A percentile compares a stretch with the other conserved stretches of the same genome.
phyloP scores from a whole-genome alignment of 345 rosid genomes.

The Limnanthes douglasii region DNA sequence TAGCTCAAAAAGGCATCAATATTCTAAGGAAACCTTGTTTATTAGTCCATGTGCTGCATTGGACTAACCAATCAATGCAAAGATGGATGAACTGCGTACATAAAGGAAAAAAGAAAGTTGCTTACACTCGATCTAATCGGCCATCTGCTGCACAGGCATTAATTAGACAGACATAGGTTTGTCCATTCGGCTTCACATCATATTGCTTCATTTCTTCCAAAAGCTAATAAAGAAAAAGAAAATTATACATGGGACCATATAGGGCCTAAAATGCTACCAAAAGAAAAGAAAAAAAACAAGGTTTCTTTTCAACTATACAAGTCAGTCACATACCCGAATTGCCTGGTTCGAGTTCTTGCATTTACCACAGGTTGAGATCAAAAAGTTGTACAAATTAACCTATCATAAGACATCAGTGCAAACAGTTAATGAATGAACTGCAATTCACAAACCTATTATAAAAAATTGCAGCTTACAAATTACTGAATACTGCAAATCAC shows the following conservation, averaged over 20 bases:
- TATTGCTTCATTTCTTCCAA: slow-evolving; percentile 86
- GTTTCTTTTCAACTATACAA: slow-evolving; percentile 1
- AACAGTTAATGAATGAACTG: background rate
- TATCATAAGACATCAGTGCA: slow-evolving; percentile 9
- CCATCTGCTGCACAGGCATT: slow-evolving; percentile 90
- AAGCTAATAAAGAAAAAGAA: slow-evolving; percentile 26
- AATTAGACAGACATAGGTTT: slow-evolving; percentile 71
- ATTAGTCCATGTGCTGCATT: background rate
- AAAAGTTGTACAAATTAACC: slow-evolving; percentile 70
- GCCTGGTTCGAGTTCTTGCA: slow-evolving; percentile 69
- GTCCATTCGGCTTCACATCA: slow-evolving; percentile 86
- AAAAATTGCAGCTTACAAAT: no score
- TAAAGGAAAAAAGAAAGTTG: slow-evolving; percentile 13
- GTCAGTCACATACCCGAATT: slow-evolving; percentile 27
- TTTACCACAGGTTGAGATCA: slow-evolving; percentile 84
- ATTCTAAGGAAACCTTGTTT: no score
- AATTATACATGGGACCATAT: background rate
- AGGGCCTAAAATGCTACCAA: background rate
- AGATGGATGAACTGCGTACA: background rate
- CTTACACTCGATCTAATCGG: slow-evolving; percentile 77
- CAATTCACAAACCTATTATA: no score
- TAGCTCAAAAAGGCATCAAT: no score
- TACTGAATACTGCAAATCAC: no score
- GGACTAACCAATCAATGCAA: background rate
- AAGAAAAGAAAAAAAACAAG: background rate